phyloP scores from a whole-genome alignment of 31 red algal species.

The Pterothamnion heteromorphum region DNA sequence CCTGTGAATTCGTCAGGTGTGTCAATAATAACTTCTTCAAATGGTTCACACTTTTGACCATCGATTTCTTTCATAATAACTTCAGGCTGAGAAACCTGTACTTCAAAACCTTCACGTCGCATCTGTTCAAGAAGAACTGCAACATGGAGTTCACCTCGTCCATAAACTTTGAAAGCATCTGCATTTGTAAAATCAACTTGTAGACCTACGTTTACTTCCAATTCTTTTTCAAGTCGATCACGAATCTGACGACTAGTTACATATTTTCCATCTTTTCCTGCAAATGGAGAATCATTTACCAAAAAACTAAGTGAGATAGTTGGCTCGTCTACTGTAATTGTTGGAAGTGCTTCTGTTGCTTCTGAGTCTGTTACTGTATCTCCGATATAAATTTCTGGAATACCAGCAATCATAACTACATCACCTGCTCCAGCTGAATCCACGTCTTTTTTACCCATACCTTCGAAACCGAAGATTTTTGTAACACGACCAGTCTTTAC shows the following conservation, averaged over 20 bases:
- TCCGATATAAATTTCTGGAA: constrained; percentile 72
- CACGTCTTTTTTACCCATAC: constrained; percentile 61
- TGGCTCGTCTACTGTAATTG: constrained; percentile 63
- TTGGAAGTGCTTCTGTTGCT: constrained; percentile 53
- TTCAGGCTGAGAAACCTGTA: constrained; percentile 67
- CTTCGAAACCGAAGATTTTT: constrained; percentile 69
- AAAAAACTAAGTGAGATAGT: constrained; percentile 78
- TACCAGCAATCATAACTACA: constrained; percentile 70
- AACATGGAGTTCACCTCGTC: constrained; percentile 83
- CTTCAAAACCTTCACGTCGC: constrained; percentile 71
- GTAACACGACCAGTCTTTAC: constrained; percentile 60
- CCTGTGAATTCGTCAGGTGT: constrained; percentile 77
- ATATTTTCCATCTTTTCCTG: constrained; percentile 72
- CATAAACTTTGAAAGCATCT: constrained; percentile 68
- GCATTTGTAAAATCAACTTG: constrained; percentile 55
- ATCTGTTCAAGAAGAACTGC: constrained; percentile 78
- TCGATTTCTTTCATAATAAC: constrained; percentile 65
- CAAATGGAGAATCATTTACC: constrained; percentile 84
- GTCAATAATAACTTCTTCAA: constrained; percentile 76
- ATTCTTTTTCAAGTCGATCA: constrained; percentile 58
- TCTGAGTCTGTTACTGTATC: constrained; percentile 63
- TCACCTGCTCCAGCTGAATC: constrained; percentile 70
- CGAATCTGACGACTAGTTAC: constrained; percentile 74
- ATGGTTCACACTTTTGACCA: constrained; percentile 64
- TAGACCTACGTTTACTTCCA: constrained; percentile 62